Percentiles rank a stretch among this genome's conserved stretches.
Conservation (phyloP, 2,329 filamentous ascomycete species). For the Neophaeococcomyces aloes region DNA sequence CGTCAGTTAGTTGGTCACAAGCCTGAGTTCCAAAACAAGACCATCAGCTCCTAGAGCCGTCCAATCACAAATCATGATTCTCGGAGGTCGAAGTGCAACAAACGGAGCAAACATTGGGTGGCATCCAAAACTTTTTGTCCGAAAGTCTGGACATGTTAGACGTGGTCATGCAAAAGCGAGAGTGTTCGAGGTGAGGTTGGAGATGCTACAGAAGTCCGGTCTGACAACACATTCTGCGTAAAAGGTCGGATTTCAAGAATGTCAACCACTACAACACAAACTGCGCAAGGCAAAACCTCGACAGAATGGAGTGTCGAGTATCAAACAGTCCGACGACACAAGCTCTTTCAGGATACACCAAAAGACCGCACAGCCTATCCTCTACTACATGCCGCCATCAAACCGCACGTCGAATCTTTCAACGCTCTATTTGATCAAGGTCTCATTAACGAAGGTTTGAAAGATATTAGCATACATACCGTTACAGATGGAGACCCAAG, state of each 20-base stretch:
- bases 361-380: slow-evolving; percentile 82
- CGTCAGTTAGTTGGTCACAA: too few relatives aligned
- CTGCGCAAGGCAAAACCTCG: slow-evolving; percentile 1
- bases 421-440: slow-evolving; percentile 77
- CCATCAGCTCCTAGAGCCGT: too few relatives aligned
- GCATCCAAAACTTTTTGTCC: too few relatives aligned
- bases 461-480: slow-evolving; percentile 80
- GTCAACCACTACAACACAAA: slow-evolving; percentile 1
- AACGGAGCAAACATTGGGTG: too few relatives aligned
- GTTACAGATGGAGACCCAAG: slow-evolving; percentile 66
- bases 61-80: too few relatives aligned
- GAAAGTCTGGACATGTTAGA: too few relatives aligned
- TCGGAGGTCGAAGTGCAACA: too few relatives aligned
- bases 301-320: slow-evolving; percentile 77
- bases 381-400: slow-evolving; percentile 69
- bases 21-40: too few relatives aligned
- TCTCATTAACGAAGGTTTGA: slow-evolving; percentile 61
- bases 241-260: background rate
- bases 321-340: slow-evolving; percentile 73
- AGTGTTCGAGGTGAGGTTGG: too few relatives aligned
- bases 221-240: too few relatives aligned
- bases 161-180: too few relatives aligned
- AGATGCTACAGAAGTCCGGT: too few relatives aligned
- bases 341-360: slow-evolving; percentile 80
- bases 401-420: slow-evolving; percentile 91